Conservation (phyloP, 2,329 filamentous ascomycete genomes). For the Metarhizium robertsii region DNA sequence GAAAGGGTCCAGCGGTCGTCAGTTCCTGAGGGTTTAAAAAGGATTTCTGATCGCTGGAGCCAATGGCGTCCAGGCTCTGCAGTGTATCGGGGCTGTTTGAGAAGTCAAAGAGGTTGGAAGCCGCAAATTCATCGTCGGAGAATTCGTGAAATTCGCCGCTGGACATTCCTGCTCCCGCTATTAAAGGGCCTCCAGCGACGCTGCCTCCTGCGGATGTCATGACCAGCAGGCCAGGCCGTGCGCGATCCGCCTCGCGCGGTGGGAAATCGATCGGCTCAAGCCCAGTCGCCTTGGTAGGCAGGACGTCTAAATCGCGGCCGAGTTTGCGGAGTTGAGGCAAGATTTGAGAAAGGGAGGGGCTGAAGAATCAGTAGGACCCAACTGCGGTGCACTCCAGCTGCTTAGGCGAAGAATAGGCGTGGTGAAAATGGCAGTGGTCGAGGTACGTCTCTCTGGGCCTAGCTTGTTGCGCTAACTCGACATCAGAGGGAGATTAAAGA, state of each 20-base stretch:
- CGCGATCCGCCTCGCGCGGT: constrained; percentile 11
- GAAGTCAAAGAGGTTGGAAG: constrained; percentile 25
- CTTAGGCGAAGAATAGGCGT: not conserved
- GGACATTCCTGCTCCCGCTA: constrained; percentile 27
- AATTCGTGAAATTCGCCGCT: constrained; percentile 28
- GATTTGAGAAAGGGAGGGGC: not conserved
- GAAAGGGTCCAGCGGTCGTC: constrained; percentile 27
- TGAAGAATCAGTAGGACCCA: not conserved
- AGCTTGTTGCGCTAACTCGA: not conserved
- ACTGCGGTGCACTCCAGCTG: not conserved
- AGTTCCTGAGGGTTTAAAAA: constrained; percentile 25
- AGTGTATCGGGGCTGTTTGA: constrained; percentile 28
- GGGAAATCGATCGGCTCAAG: not conserved
- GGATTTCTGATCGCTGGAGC: constrained; percentile 19
- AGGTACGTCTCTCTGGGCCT: not conserved
- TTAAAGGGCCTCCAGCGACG: constrained; percentile 28
- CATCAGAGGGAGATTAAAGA: constrained; percentile 1
- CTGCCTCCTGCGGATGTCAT: constrained; percentile 25
- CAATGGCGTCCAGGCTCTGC: constrained; percentile 22
- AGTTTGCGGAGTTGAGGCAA: not conserved
- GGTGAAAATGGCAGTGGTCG: not conserved
- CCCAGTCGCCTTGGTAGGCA: not conserved
- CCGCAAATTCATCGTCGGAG: constrained; percentile 26
- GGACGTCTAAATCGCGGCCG: not conserved
- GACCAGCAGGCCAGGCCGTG: constrained; percentile 17